Conservation (phyloP, 2,329 filamentous ascomycete species). For the Daldinia sp. region DNA sequence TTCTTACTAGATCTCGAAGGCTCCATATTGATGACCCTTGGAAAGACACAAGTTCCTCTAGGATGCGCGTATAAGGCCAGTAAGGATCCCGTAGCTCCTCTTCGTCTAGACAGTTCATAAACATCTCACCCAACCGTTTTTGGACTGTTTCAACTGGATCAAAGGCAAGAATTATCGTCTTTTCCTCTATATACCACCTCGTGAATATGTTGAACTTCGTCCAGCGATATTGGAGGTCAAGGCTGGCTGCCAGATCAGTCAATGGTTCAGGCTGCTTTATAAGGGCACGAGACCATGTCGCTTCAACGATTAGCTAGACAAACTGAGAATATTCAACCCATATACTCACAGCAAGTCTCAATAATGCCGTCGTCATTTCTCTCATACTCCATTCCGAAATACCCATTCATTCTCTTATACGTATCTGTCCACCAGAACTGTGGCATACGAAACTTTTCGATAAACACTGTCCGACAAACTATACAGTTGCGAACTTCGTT, state of each 20-base stretch:
- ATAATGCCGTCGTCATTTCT: not conserved
- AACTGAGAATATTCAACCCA: not conserved
- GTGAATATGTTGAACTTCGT: not conserved
- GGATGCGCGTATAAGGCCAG: conserved; percentile 16
- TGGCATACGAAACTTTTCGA: conserved; percentile 11
- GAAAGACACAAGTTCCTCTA: conserved; percentile 19
- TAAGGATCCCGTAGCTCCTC: conserved; percentile 15
- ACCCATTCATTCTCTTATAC: conserved; percentile 27
- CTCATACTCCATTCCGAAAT: conserved; percentile 16
- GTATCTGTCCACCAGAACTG: conserved; percentile 24
- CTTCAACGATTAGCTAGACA: not conserved
- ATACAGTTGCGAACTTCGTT: not conserved
- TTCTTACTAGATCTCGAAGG: conserved; percentile 17
- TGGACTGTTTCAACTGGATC: not conserved
- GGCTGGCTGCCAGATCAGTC: not conserved
- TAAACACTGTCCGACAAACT: not conserved
- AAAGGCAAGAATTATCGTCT: not conserved
- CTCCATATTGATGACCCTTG: conserved; percentile 14
- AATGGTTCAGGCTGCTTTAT: not conserved
- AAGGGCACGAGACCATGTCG: conserved; percentile 3
- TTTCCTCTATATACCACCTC: not conserved
- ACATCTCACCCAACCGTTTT: not conserved
- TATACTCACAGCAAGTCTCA: not conserved
- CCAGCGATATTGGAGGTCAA: not conserved
- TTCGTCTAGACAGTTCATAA: not conserved